These are phyloP conservation scores for Teratosphaeria pseudoeucalypti DNA, from an alignment of 2,329 filamentous ascomycete species.

Conservation along the genomic window DNA sequence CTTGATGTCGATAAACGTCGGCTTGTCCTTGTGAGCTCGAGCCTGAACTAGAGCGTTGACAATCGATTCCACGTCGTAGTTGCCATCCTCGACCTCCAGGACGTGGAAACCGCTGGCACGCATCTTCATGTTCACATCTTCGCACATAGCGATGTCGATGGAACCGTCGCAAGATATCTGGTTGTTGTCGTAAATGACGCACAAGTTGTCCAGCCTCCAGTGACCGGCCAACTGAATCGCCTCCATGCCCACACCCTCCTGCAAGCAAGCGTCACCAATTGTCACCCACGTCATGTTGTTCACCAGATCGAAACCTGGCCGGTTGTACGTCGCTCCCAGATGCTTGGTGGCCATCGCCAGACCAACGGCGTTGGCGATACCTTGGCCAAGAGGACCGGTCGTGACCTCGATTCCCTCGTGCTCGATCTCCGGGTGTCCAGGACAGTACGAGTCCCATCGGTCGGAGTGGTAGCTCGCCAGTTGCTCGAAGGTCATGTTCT, in stretches of 20 bases:
- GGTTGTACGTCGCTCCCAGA: constrained; percentile 87
- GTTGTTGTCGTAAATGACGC: constrained; percentile 51
- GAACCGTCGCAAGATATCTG: constrained; percentile 49
- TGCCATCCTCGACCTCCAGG: constrained; percentile 44
- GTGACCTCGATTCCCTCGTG: constrained; percentile 49
- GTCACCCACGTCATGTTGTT: constrained; percentile 47
- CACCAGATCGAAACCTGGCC: constrained; percentile 62
- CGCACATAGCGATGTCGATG: constrained; percentile 39
- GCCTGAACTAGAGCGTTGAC: constrained; percentile 36
- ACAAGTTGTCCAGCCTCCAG: constrained; percentile 45
- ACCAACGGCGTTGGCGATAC: constrained; percentile 94
- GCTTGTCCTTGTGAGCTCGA: constrained; percentile 31
- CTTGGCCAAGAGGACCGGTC: constrained; percentile 74
- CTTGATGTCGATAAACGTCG: constrained; percentile 47
- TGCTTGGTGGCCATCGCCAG: constrained; percentile 94
- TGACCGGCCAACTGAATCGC: constrained; percentile 48
- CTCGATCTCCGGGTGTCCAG: constrained; percentile 45
- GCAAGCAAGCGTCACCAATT: constrained; percentile 48
- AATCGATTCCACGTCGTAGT: constrained; percentile 41
- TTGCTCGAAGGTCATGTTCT: constrained; percentile 46
- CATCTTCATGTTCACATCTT: constrained; percentile 50
- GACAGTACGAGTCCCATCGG: constrained; percentile 39
- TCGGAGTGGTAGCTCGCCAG: constrained; percentile 45
- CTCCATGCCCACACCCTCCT: constrained; percentile 50
- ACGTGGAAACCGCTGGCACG: constrained; percentile 46